Evolutionary conservation across 352 stramenopile genomes (phyloP).

Genomic region (Phytophthora hybrid): DNA sequence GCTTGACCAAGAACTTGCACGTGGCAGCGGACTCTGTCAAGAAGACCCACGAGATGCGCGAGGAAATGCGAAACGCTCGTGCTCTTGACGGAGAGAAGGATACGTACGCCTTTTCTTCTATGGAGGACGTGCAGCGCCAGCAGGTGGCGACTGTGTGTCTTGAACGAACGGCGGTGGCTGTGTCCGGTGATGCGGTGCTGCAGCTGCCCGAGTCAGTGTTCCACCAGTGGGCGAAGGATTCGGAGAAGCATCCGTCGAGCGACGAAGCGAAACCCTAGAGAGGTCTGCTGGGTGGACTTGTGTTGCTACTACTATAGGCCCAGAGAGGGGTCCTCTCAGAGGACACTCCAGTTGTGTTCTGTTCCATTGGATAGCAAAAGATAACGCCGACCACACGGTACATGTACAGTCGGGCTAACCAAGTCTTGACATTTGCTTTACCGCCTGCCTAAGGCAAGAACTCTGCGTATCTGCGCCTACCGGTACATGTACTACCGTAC

Average conservation of each 20-base stretch:
- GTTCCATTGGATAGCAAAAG: no score
- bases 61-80: slow-evolving; percentile 41
- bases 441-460: neutral
- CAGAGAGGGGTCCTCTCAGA: no score
- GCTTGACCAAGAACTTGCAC: slow-evolving; percentile 73
- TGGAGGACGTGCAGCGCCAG: slow-evolving; percentile 73
- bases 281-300: no score
- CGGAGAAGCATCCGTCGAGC: slow-evolving; percentile 25
- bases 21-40: slow-evolving; percentile 53
- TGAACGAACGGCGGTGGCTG: slow-evolving; percentile 72
- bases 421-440: neutral
- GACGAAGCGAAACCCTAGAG: slow-evolving; percentile 1
- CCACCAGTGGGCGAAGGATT: slow-evolving; percentile 59
- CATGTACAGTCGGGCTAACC: neutral
- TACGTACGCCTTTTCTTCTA: slow-evolving; percentile 65
- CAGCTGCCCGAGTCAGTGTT: slow-evolving; percentile 77
- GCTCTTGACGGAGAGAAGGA: slow-evolving; percentile 36
- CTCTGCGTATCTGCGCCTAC: no score
- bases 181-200: slow-evolving; percentile 77
- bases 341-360: no score
- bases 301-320: no score
- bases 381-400: no score
- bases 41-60: slow-evolving; percentile 71
- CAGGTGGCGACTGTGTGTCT: slow-evolving; percentile 72
- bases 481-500: no score